These are phyloP conservation scores for Scedosporium dehoogii DNA, from an alignment of 2,329 filamentous ascomycete genomes.

Conservation along the genomic window DNA sequence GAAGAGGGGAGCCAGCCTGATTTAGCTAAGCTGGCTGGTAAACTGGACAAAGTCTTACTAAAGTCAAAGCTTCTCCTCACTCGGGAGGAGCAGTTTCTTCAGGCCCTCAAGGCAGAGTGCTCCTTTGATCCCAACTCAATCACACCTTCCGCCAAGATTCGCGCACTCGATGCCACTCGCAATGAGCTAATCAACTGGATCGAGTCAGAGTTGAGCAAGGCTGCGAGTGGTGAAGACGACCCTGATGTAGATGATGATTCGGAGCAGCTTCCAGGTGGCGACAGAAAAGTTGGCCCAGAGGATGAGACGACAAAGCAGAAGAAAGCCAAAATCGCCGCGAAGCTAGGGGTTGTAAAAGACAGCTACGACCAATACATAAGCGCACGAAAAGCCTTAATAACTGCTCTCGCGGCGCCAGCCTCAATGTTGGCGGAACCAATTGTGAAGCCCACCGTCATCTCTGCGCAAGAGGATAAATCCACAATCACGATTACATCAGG, in stretches of 20 bases:
- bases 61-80: slow-evolving; percentile 46
- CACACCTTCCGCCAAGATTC: slow-evolving; percentile 28
- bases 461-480: background rate
- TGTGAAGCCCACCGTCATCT: background rate
- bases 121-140: slow-evolving; percentile 17
- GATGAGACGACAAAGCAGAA: slow-evolving; percentile 12
- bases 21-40: slow-evolving; percentile 36
- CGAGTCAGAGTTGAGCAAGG: slow-evolving; percentile 48
- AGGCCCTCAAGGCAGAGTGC: slow-evolving; percentile 31
- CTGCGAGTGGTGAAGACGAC: slow-evolving; percentile 27
- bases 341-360: slow-evolving; percentile 36
- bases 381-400: slow-evolving; percentile 32
- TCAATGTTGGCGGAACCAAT: slow-evolving; percentile 7
- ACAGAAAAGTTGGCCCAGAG: slow-evolving; percentile 6
- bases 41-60: slow-evolving; percentile 48
- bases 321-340: slow-evolving; percentile 22
- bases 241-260: slow-evolving; percentile 19
- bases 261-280: slow-evolving; percentile 12
- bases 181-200: slow-evolving; percentile 57
- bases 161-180: slow-evolving; percentile 45
- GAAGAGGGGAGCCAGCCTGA: slow-evolving; percentile 27
- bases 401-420: slow-evolving; percentile 3
- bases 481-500: slow-evolving; percentile 11
- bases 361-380: slow-evolving; percentile 46
- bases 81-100: slow-evolving; percentile 45